Conservation (phyloP, 257 asterid species). For the Cruciata laevipes region DNA sequence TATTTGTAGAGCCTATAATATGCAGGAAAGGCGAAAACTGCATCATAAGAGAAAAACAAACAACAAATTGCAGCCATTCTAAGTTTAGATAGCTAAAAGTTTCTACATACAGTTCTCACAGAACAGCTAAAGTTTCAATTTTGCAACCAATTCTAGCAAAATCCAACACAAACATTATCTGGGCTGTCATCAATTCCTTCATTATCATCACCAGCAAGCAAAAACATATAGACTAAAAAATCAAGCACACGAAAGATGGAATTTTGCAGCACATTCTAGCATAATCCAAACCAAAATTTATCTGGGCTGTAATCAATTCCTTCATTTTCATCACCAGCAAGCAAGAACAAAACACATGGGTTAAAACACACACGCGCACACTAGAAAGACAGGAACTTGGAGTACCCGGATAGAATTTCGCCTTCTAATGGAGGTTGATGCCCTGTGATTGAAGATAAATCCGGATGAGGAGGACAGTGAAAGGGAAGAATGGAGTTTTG, state of each 20-base stretch:
- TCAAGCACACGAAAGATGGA: too few species aligned
- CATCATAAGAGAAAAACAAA: not conserved
- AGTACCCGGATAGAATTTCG: conserved; percentile 48
- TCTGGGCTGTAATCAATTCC: not conserved
- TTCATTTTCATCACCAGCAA: not conserved
- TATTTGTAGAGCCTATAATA: not conserved
- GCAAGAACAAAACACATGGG: conserved; percentile 1
- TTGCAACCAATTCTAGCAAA: not conserved
- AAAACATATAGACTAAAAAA: too few species aligned
- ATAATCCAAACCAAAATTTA: not conserved
- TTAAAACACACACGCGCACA: not conserved
- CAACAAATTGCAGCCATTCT: not conserved
- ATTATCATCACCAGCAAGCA: not conserved
- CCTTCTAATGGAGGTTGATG: conserved; percentile 16
- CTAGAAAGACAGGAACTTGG: not conserved
- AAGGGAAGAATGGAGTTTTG: conserved; percentile 24
- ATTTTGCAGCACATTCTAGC: not conserved
- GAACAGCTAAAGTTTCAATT: not conserved
- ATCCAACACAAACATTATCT: not conserved
- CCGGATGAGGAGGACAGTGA: conserved; percentile 22
- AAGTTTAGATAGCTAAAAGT: not conserved
- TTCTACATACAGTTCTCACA: not conserved
- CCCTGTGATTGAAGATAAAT: conserved; percentile 10
- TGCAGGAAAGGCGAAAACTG: not conserved
- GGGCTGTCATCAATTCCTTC: not conserved